Base-by-base conservation (phyloP, 2,329 filamentous ascomycete genomes). In the Blastomyces parvus region DNA sequence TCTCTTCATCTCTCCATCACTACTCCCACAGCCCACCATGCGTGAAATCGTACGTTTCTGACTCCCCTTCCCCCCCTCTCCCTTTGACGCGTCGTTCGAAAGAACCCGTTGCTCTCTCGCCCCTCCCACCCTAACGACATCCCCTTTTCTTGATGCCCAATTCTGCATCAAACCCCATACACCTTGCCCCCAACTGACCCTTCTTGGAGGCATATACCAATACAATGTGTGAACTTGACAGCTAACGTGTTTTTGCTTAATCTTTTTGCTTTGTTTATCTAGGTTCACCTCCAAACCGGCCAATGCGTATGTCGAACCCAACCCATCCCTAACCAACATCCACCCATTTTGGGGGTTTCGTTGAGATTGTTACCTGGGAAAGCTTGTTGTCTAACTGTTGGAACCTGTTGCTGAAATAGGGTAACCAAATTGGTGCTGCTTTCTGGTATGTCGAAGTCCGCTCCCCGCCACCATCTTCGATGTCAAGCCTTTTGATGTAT, bases 401-500 rank as follows among this genome's bases (percentile, higher is more conserved):
- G 64, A 59, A 65, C 60, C 69, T 63, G 11, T 22, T 36, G 17
- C n/a, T 25, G 17, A 8, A 72, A 72, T 74, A 97, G 93, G 94
- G 94, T 87, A 99, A 99, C 89, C 94, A 99, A 90, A 96, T 97
- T 74, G 94, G 94, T 93, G 94, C 94, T 85, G 94, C 94, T 82
- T 99, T 99, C 87, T 99, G 94, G 88, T 90, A 81, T 72, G 86
- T 83, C 69, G 42, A 66, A 60, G 3, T 33, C 4, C 30, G 3
- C 30, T 30, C 30, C 2, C 30, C 2, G 30, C 30, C 61, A 62
- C 62, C 33, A 30, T 36, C 19, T 25, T 1, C 33, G 30, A 13
- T 46, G 14, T 22, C 8, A 57, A 19, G 19, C n/a, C 17, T 40
- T 38, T 50, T 8, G 2, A 44, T 60, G 57, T 40, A 25, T 27